Conservation (phyloP, 2,329 filamentous ascomycete genomes). For the Xylariaceae sp. region DNA sequence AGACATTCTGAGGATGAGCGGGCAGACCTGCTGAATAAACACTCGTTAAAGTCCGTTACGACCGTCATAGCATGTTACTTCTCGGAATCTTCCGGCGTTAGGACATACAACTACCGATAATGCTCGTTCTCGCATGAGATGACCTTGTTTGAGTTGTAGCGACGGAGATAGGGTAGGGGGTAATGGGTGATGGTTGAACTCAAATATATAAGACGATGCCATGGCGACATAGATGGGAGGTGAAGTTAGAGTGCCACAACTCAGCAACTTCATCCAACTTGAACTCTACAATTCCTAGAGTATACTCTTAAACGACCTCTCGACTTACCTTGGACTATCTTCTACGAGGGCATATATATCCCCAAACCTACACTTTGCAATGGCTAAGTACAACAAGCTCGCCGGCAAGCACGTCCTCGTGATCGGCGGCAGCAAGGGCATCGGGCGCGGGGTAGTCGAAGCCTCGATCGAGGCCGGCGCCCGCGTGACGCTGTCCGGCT, state of each 20-base stretch:
- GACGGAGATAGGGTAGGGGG: not conserved
- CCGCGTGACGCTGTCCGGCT: slow-evolving; percentile 31
- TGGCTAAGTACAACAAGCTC: slow-evolving; percentile 38
- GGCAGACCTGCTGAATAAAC: no score
- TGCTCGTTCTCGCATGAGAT: not conserved
- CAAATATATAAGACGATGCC: not conserved
- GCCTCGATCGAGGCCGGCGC: slow-evolving; percentile 30
- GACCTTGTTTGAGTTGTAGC: not conserved
- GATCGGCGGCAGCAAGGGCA: slow-evolving; percentile 34
- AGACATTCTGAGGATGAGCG: no score
- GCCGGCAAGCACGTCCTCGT: slow-evolving; percentile 36
- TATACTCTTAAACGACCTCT: not conserved
- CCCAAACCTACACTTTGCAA: slow-evolving; percentile 6
- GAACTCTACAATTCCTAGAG: not conserved
- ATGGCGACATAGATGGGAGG: not conserved
- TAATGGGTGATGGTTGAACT: not conserved
- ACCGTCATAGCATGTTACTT: no score
- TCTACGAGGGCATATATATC: no score
- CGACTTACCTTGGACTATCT: not conserved
- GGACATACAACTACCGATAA: not conserved
- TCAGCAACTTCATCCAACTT: not conserved
- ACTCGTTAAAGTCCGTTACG: no score
- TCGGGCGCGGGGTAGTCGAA: slow-evolving; percentile 35
- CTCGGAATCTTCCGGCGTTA: no score
- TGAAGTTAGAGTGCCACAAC: not conserved